Evolutionary conservation across 1,139 yeast species (phyloP).

Genomic region (Debaryomycetaceae sp.): DNA sequence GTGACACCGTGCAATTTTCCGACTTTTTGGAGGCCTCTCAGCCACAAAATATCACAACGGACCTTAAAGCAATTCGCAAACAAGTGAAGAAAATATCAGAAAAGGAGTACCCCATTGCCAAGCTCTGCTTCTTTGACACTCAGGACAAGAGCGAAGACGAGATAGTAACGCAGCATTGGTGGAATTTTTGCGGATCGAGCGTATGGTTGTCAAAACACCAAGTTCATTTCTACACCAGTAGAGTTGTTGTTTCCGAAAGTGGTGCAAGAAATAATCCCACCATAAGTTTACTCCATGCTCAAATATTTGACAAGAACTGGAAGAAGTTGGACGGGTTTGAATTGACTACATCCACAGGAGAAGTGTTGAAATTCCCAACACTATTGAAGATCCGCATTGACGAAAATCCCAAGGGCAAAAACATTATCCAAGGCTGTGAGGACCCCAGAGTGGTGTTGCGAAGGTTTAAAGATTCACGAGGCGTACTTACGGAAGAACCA

Average conservation of each 20-base stretch:
- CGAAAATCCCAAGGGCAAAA: slow-evolving; percentile 8
- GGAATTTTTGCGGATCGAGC: slow-evolving; percentile 14
- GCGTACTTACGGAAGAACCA: slow-evolving; percentile 11
- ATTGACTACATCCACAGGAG: slow-evolving; percentile 4
- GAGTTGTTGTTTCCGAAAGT: slow-evolving; percentile 11
- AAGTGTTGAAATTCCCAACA: slow-evolving; percentile 7
- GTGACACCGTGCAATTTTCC: slow-evolving; percentile 2
- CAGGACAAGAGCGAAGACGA: slow-evolving; percentile 8
- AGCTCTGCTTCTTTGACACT: slow-evolving; percentile 7
- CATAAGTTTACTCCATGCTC: slow-evolving; percentile 13
- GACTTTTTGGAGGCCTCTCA: slow-evolving; percentile 6
- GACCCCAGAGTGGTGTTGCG: slow-evolving; percentile 12
- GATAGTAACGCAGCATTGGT: slow-evolving; percentile 12
- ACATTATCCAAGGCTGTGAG: slow-evolving; percentile 11
- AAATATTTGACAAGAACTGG: slow-evolving; percentile 15
- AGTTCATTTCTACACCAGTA: slow-evolving; percentile 14
- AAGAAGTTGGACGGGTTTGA: slow-evolving; percentile 10
- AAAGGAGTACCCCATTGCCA: slow-evolving; percentile 8
- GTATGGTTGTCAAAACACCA: slow-evolving; percentile 15
- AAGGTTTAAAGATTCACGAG: slow-evolving; percentile 6
- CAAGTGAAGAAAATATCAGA: slow-evolving; percentile 7
- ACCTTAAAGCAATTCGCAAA: slow-evolving; percentile 7
- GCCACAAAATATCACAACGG: slow-evolving; percentile 4
- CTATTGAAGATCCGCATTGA: slow-evolving; percentile 9
- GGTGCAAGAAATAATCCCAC: slow-evolving; percentile 11